Conservation (phyloP, 1,284 basidiomycete genomes). For the Marasmius oreades region DNA sequence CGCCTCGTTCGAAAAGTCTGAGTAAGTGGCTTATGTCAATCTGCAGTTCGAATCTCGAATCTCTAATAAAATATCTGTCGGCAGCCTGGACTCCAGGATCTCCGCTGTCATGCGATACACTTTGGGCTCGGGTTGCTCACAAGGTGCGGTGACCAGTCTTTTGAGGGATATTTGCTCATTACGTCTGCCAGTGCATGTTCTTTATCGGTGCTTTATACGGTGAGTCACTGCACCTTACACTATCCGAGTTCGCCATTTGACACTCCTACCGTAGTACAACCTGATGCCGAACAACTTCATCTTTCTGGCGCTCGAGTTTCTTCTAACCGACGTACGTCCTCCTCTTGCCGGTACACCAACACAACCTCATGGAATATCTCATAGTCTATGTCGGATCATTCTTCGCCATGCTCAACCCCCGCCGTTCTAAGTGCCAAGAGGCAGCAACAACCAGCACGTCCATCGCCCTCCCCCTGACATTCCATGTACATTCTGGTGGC, state of each 20-base stretch:
- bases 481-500: conserved; percentile 4
- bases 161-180: neutral
- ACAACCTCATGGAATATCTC: neutral
- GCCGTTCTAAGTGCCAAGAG: neutral
- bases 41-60: too few relatives aligned
- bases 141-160: conserved; percentile 25
- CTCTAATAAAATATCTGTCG: neutral
- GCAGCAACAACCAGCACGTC: neutral
- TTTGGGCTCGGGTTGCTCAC: conserved; percentile 32
- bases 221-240: conserved; percentile 19
- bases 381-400: neutral
- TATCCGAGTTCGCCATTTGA: conserved; percentile 11
- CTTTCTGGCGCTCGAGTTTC: conserved; percentile 45
- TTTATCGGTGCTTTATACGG: conserved; percentile 27
- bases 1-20: conserved; percentile 20
- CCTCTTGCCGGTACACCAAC: neutral
- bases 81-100: conserved; percentile 35
- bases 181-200: conserved; percentile 23
- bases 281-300: conserved; percentile 44
- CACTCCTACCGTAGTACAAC: conserved; percentile 32
- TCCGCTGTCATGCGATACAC: conserved; percentile 39
- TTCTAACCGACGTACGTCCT: conserved; percentile 43
- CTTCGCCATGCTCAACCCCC: neutral
- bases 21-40: neutral
- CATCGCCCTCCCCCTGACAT: conserved; percentile 2